Base-by-base conservation (phyloP, 2,329 filamentous ascomycete genomes). In the Zalaria obscura region DNA sequence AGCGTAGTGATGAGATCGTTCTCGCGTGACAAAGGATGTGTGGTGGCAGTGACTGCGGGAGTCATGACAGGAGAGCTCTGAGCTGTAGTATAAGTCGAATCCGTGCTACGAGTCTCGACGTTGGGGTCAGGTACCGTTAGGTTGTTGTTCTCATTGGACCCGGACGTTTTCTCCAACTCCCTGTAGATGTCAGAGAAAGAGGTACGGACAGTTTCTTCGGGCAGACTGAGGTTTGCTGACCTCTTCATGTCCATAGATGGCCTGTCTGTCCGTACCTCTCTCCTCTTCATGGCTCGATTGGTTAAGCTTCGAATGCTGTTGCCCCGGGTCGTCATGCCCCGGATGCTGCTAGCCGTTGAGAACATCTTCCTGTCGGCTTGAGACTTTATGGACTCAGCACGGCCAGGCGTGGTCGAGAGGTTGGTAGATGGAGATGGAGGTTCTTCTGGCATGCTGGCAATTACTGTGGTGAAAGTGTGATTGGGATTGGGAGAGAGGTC, bases 261-360 rank as follows among this genome's bases (percentile, higher is more conserved):
- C 29, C n/a, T 7, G 7, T 32, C 29, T 7, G 7, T 32, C n/a
- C 7, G 7, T 32, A 7, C n/a, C 29, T n/a, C 29, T 32, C n/a
- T 32, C 29, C n/a, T 32, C 29, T 32, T 7, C n/a, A n/a, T 7
- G 7, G 29, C 7, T 7, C 29, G 29, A n/a, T 32, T 32, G 7
- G 29, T 32, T 35, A 36, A 46, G 40, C 46, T 38, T 36, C 27
- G 45, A 32, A 32, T 40, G 46, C 26, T 45, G 39, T 37, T 39
- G 35, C 41, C 43, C 27, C 18, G 18, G 18, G 18, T 32, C n/a
- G 29, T 32, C 38, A 36, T 47, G 40, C 46, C 39, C 35, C 27
- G 45, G 34, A 32, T 40, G 46, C 26, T 45, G 39, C 39, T 39
- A 33, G 42, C 43, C 27, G 41, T 41, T 25, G 49, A 41, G 34